Evolutionary conservation across 2,329 filamentous ascomycete species (phyloP).

Genomic region (Ilyonectria sp.): DNA sequence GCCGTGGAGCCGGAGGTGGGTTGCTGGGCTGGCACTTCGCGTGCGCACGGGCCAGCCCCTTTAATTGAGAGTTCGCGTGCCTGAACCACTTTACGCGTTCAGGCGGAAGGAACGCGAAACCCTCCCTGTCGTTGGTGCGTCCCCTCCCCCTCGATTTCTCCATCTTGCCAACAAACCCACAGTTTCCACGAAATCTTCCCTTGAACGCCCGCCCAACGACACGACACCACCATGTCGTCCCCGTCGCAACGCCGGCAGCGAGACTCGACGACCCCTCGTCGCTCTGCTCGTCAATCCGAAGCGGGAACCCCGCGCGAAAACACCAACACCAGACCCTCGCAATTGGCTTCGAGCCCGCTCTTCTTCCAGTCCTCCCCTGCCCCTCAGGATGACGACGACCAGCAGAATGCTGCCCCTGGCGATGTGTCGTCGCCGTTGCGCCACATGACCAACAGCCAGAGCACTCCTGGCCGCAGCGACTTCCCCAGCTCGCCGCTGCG

Average conservation of each 20-base stretch:
- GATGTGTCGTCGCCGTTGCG: slow-evolving; percentile 69
- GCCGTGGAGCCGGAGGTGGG: slow-evolving; percentile 43
- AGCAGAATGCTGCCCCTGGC: slow-evolving; percentile 50
- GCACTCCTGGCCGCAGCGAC: slow-evolving; percentile 56
- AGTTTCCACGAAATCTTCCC: slow-evolving; percentile 32
- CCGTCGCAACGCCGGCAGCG: slow-evolving; percentile 63
- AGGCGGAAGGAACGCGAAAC: slow-evolving; percentile 42
- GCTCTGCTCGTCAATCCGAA: slow-evolving; percentile 58
- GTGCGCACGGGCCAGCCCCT: slow-evolving; percentile 45
- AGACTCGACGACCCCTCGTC: slow-evolving; percentile 63
- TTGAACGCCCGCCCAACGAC: slow-evolving; percentile 25
- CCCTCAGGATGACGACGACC: slow-evolving; percentile 43
- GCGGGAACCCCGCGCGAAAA: slow-evolving; percentile 61
- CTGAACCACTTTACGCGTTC: slow-evolving; percentile 60
- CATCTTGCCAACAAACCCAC: slow-evolving; percentile 43
- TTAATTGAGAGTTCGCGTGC: slow-evolving; percentile 34
- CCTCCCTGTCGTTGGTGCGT: slow-evolving; percentile 41
- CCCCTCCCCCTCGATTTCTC: slow-evolving; percentile 47
- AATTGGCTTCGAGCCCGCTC: slow-evolving; percentile 83
- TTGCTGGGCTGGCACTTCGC: slow-evolving; percentile 31
- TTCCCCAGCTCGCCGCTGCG: slow-evolving; percentile 72
- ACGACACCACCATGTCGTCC: slow-evolving; percentile 57
- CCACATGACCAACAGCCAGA: slow-evolving; percentile 72
- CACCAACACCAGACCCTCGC: slow-evolving; percentile 57
- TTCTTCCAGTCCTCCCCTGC: slow-evolving; percentile 74